Evolutionary conservation across 2,329 filamentous ascomycete species (phyloP).

Genomic region (Xylariomycetidae sp.): DNA sequence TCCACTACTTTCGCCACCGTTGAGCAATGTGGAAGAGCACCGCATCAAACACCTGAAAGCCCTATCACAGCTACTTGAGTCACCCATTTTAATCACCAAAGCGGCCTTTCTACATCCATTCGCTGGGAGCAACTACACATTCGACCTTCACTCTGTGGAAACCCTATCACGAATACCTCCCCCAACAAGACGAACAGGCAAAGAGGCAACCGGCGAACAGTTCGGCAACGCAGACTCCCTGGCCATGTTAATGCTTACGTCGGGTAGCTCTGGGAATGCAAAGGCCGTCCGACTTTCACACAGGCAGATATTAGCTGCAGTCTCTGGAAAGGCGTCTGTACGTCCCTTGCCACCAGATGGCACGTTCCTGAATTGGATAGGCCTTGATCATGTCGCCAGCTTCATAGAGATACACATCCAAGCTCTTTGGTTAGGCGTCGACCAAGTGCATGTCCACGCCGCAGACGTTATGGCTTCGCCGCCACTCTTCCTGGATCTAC

Average conservation of each 20-base stretch:
- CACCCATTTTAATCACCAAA: conserved; percentile 14
- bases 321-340: conserved; percentile 32
- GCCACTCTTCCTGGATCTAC: conserved; percentile 30
- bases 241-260: conserved; percentile 44
- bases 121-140: conserved; percentile 2
- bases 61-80: conserved; percentile 4
- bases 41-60: conserved; percentile 12
- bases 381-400: conserved; percentile 47
- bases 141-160: conserved; percentile 4
- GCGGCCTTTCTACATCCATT: conserved; percentile 5
- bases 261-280: conserved; percentile 43
- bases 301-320: conserved; percentile 34
- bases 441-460: conserved; percentile 40
- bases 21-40: conserved; percentile 11
- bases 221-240: conserved; percentile 8
- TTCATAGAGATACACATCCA: conserved; percentile 47
- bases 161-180: too few relatives aligned
- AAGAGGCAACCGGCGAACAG: conserved; percentile 14
- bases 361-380: conserved; percentile 42
- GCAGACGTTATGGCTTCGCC: conserved; percentile 35
- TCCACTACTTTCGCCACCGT: conserved; percentile 14
- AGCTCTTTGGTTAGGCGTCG: conserved; percentile 32
- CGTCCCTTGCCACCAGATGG: conserved; percentile 21
- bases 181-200: too few relatives aligned
- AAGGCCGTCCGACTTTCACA: conserved; percentile 44